Percentiles rank a stretch among this genome's conserved stretches.
Evolutionary conservation across 116 monocot species (phyloP).

Genomic region (Papilionanthe hybrid): DNA sequence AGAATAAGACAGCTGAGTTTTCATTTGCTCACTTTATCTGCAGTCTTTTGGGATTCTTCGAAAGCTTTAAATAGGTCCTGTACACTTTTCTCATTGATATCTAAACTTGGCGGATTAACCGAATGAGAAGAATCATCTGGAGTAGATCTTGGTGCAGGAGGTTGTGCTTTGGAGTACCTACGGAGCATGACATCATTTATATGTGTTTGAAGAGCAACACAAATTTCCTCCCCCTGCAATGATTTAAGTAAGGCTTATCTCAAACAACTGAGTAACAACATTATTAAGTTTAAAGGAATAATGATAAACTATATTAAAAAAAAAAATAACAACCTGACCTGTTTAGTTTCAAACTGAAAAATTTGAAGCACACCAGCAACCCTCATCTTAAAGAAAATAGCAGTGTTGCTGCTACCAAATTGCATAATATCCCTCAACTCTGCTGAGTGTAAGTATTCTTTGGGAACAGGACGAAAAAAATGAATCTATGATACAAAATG

Average conservation of each 20-base stretch:
- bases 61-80: conserved; percentile 65
- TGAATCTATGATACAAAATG: conserved; percentile 61
- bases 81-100: conserved; percentile 63
- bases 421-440: conserved; percentile 99
- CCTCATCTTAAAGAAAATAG: conserved; percentile 99
- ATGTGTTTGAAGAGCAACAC: conserved; percentile 99
- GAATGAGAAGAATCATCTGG: conserved; percentile 54
- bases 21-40: conserved; percentile 44
- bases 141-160: conserved; percentile 40
- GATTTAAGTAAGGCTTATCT: not conserved
- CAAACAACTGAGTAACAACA: conserved; percentile 1
- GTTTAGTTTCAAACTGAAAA: conserved; percentile 98
- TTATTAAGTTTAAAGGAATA: not conserved
- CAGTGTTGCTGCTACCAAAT: conserved; percentile 97
- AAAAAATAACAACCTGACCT: conserved; percentile 38
- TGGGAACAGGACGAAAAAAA: conserved; percentile 97
- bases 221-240: conserved; percentile 94
- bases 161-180: conserved; percentile 80
- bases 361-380: conserved; percentile 97
- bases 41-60: conserved; percentile 87
- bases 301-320: not conserved
- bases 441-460: conserved; percentile 96
- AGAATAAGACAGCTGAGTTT: not conserved
- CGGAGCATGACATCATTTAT: conserved; percentile 99
- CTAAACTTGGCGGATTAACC: conserved; percentile 39